Percentiles rank a stretch among this genome's conserved stretches.
Evolutionary conservation across 2,329 filamentous ascomycete species (phyloP).

Genomic region (Fusarium haematococcum): DNA sequence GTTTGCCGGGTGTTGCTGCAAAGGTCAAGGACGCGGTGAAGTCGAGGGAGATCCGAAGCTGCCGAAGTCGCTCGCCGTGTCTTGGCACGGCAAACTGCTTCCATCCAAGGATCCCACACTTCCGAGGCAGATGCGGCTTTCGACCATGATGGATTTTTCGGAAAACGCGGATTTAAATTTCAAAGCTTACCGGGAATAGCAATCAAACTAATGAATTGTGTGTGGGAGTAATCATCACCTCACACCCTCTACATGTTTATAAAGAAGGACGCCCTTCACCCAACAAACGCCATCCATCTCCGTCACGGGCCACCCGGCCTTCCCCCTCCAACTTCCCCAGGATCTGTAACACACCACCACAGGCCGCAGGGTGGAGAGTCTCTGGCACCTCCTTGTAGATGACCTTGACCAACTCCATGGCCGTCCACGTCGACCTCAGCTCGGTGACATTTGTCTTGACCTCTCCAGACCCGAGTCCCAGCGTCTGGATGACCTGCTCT

Average conservation of each 20-base stretch:
- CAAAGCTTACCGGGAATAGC: not conserved
- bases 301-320: constrained; percentile 67
- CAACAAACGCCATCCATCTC: constrained; percentile 46
- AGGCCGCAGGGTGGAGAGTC: constrained; percentile 80
- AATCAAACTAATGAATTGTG: not conserved
- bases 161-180: not conserved
- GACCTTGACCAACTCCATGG: constrained; percentile 86
- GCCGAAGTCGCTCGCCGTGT: constrained; percentile 9
- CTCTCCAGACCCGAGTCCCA: constrained; percentile 56
- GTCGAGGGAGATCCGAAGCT: constrained; percentile 13
- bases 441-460: constrained; percentile 41
- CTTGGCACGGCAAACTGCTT: constrained; percentile 17
- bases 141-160: not conserved
- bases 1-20: not conserved
- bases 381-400: constrained; percentile 87
- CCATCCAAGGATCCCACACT: not conserved
- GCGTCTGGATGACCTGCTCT: constrained; percentile 76
- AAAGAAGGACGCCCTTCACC: constrained; percentile 38
- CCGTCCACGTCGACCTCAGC: constrained; percentile 65
- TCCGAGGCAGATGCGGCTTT: not conserved
- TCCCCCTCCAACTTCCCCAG: constrained; percentile 82
- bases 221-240: not conserved
- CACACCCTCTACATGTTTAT: constrained; percentile 10
- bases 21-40: not conserved
- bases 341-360: constrained; percentile 81